Conservation (phyloP, 345 rosid genomes). For the Aethionema arabicum region DNA sequence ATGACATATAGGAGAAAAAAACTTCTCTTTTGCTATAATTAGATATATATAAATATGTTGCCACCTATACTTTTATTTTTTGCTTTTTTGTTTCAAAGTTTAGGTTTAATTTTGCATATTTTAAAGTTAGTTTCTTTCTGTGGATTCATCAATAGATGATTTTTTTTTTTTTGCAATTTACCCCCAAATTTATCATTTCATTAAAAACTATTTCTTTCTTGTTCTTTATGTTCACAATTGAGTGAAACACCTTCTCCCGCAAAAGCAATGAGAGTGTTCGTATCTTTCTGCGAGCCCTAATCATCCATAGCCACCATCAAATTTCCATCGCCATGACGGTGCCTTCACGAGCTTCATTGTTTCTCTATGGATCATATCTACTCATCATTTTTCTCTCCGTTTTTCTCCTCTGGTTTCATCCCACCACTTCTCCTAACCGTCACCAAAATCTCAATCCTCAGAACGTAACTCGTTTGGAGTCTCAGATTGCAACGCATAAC, state of each 20-base stretch:
- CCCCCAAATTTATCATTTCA: too few species aligned
- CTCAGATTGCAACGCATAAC: slow-evolving; percentile 6
- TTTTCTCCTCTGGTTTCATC: slow-evolving; percentile 43
- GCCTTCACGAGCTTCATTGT: slow-evolving; percentile 14
- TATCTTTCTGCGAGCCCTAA: slow-evolving; percentile 19
- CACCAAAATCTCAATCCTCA: slow-evolving; percentile 29
- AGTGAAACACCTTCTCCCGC: slow-evolving; percentile 19
- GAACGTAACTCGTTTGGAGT: slow-evolving; percentile 29
- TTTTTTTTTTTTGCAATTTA: too few species aligned
- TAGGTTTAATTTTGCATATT: too few species aligned
- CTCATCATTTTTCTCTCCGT: slow-evolving; percentile 29
- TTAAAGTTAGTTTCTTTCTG: too few species aligned
- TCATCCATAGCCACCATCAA: slow-evolving; percentile 3
- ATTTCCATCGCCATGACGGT: slow-evolving; percentile 23
- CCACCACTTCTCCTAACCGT: slow-evolving; percentile 26
- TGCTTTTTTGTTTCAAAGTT: too few species aligned
- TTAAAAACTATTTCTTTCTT: too few species aligned
- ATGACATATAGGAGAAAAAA: too few species aligned
- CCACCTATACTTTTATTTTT: too few species aligned
- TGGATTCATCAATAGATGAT: too few species aligned
- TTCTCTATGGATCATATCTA: slow-evolving; percentile 13
- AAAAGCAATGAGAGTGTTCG: slow-evolving; percentile 22
- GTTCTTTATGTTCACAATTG: too few species aligned
- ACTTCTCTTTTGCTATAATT: too few species aligned
- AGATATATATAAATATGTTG: too few species aligned